A percentile compares a stretch with the other conserved stretches of the same genome.
Evolutionary conservation across 2,329 filamentous ascomycete species (phyloP).

Genomic region (Cercospora citrullina): DNA sequence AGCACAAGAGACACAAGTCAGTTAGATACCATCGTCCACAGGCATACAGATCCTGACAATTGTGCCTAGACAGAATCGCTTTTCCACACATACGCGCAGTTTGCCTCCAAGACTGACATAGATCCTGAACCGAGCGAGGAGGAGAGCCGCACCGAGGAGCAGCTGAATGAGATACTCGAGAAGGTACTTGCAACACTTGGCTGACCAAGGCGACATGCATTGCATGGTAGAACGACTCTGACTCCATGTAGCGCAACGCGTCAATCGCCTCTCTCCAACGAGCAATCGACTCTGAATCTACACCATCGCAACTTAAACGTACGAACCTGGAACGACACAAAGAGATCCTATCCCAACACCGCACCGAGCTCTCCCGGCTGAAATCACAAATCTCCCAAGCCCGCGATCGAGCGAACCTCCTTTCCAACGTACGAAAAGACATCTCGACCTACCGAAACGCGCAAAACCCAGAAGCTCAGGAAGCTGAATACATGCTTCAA

Average conservation of each 20-base stretch:
- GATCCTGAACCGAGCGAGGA: conserved; percentile 82
- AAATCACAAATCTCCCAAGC: conserved; percentile 71
- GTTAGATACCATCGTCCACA: conserved; percentile 24
- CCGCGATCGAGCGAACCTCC: conserved; percentile 83
- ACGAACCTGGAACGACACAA: conserved; percentile 91
- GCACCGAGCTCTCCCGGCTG: conserved; percentile 75
- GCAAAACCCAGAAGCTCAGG: conserved; percentile 72
- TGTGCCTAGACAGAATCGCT: conserved; percentile 72
- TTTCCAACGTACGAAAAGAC: conserved; percentile 86
- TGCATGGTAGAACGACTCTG: conserved; percentile 1
- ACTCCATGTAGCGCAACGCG: conserved; percentile 65
- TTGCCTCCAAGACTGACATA: conserved; percentile 75
- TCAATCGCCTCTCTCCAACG: conserved; percentile 80
- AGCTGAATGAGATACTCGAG: conserved; percentile 80
- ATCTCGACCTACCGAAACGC: conserved; percentile 80
- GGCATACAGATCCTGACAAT: conserved; percentile 14
- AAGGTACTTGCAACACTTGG: conserved; percentile 54
- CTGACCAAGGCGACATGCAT: background rate
- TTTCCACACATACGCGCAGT: conserved; percentile 87
- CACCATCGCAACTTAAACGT: conserved; percentile 91
- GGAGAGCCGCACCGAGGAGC: conserved; percentile 74
- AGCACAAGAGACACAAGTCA: conserved; percentile 84
- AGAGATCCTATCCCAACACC: conserved; percentile 85
- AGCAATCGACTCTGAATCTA: conserved; percentile 90
- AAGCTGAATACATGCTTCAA: conserved; percentile 96